phyloP scores from a whole-genome alignment of 768 basidiomycete species.

The Pseudohyphozyma bogoriensis region DNA sequence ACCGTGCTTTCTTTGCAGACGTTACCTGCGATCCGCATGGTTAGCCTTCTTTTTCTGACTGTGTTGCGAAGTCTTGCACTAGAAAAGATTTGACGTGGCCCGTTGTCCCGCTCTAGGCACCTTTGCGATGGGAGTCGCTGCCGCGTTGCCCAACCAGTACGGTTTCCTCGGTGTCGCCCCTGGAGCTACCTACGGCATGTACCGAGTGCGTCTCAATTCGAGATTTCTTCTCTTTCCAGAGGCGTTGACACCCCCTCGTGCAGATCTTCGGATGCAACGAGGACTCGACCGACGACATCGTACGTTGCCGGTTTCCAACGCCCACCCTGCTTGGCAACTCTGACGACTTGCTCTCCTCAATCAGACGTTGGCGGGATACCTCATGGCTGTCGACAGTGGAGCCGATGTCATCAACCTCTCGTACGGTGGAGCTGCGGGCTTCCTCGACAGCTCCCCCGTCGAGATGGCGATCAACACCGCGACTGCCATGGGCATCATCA shows the following conservation, averaged over 20 bases:
- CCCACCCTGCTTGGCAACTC: background rate
- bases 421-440: constrained; percentile 55
- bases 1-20: background rate
- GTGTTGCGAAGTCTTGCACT: background rate
- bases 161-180: constrained; percentile 60
- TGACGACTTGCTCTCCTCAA: background rate
- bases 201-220: background rate
- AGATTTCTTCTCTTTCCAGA: constrained; percentile 31
- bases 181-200: constrained; percentile 45
- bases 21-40: background rate
- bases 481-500: constrained; percentile 50
- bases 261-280: constrained; percentile 56
- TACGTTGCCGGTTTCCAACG: background rate
- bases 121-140: constrained; percentile 2
- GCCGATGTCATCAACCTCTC: constrained; percentile 58
- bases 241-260: background rate
- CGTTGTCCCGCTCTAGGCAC: background rate
- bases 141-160: constrained; percentile 2
- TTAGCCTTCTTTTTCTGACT: background rate
- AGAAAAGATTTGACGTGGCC: background rate
- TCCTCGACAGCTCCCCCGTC: constrained; percentile 48
- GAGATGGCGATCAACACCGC: constrained; percentile 55
- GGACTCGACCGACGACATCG: constrained; percentile 38
- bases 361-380: constrained; percentile 35
- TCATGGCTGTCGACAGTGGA: constrained; percentile 46